Evolutionary conservation across 1,139 yeast species (phyloP).

Genomic region (Saccharomyces hybrid): DNA sequence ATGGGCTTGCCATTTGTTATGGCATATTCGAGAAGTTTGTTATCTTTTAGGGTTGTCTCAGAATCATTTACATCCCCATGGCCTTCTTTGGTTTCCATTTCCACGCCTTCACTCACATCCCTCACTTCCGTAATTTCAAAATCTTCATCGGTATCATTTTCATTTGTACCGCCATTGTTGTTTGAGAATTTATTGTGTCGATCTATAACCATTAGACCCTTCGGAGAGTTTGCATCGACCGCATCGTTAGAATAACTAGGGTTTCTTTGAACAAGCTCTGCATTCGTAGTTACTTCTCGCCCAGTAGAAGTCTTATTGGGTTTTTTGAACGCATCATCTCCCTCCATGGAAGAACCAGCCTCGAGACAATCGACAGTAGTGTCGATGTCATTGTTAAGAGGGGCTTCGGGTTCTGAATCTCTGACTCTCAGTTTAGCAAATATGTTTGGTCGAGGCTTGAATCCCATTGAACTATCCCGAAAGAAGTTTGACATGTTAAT

Average conservation of each 20-base stretch:
- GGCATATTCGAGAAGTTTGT: neutral
- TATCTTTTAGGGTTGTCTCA: neutral
- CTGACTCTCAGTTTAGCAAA: slow-evolving; percentile 25
- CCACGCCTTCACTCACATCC: slow-evolving; percentile 8
- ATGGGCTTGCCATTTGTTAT: neutral
- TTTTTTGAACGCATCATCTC: neutral
- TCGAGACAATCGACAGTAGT: slow-evolving; percentile 13
- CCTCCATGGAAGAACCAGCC: slow-evolving; percentile 12
- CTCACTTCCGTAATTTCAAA: slow-evolving; percentile 28
- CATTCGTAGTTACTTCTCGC: slow-evolving; percentile 2
- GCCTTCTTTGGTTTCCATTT: neutral
- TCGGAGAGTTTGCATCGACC: neutral
- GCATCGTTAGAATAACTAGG: neutral
- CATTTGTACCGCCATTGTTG: neutral
- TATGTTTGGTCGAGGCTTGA: slow-evolving; percentile 28
- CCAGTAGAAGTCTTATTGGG: neutral
- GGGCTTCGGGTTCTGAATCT: slow-evolving; percentile 8
- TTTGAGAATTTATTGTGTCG: neutral
- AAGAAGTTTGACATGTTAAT: slow-evolving; percentile 30
- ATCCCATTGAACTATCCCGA: slow-evolving; percentile 25
- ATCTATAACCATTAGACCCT: neutral
- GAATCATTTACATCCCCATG: neutral
- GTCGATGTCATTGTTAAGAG: slow-evolving; percentile 7
- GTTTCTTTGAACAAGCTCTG: neutral
- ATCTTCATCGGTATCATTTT: slow-evolving; percentile 21